phyloP scores from a whole-genome alignment of 176 grass and related monocot species.

The Phragmites australis region DNA sequence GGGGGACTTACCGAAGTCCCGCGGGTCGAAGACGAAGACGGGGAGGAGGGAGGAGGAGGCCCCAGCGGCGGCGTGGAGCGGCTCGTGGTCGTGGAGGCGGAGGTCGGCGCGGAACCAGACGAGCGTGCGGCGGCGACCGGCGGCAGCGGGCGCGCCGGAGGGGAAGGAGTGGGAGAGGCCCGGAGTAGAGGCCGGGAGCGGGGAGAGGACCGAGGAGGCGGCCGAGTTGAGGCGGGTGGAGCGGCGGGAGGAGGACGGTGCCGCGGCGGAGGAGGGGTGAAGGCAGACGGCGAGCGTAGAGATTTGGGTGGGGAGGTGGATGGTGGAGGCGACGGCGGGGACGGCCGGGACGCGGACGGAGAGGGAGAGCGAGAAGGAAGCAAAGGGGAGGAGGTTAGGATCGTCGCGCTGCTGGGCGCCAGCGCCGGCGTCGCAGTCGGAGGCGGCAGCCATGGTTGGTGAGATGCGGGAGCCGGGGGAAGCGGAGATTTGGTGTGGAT shows the following conservation, averaged over 20 bases:
- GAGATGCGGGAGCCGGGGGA: slow-evolving; percentile 30
- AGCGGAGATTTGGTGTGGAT: slow-evolving; percentile 26
- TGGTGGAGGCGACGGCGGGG: slow-evolving; percentile 50
- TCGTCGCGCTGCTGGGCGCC: slow-evolving; percentile 41
- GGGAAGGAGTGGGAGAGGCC: slow-evolving; percentile 48
- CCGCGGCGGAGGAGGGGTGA: slow-evolving; percentile 34
- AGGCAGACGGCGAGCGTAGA: slow-evolving; percentile 58
- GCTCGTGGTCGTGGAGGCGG: slow-evolving; percentile 80
- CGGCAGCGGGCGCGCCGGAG: slow-evolving; percentile 45
- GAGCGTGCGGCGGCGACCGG: slow-evolving; percentile 65
- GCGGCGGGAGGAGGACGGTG: slow-evolving; percentile 42
- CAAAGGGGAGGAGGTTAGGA: slow-evolving; percentile 51
- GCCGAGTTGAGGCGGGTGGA: slow-evolving; percentile 38
- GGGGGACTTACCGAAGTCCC: slow-evolving; percentile 66
- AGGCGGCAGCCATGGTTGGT: slow-evolving; percentile 47
- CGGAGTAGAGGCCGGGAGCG: slow-evolving; percentile 47
- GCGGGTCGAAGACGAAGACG: slow-evolving; percentile 77
- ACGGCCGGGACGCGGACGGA: slow-evolving; percentile 32
- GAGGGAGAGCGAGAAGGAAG: slow-evolving; percentile 63
- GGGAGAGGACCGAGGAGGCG: slow-evolving; percentile 55
- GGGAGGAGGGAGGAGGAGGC: slow-evolving; percentile 78
- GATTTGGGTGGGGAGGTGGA: slow-evolving; percentile 61
- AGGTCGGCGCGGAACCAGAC: slow-evolving; percentile 89
- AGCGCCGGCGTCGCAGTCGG: slow-evolving; percentile 35
- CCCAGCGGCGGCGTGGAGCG: slow-evolving; percentile 43